These are phyloP conservation scores for Monosporozyma solicola DNA, from an alignment of 805 yeast genomes.

Conservation along the genomic window DNA sequence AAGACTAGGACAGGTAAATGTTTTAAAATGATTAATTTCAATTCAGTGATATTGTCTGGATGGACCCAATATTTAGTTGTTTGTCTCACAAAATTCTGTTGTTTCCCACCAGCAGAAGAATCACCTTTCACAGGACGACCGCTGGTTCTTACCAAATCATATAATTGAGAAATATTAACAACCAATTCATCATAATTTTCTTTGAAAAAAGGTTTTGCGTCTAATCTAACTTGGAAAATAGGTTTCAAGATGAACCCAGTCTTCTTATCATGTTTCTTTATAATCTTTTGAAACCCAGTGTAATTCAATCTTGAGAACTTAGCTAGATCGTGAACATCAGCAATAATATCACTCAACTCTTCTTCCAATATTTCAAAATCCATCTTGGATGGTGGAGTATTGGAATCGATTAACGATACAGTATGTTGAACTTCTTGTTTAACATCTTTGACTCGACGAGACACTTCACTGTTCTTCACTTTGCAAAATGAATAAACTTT, in stretches of 20 bases:
- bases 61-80: constrained; percentile 99
- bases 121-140: constrained; percentile 95
- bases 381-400: constrained; percentile 46
- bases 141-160: constrained; percentile 89
- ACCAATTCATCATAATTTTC: constrained; percentile 87
- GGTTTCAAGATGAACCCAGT: constrained; percentile 79
- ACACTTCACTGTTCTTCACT: constrained; percentile 78
- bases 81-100: constrained; percentile 96
- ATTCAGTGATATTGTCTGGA: constrained; percentile 94
- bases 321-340: constrained; percentile 94
- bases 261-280: constrained; percentile 92
- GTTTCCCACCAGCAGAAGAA: constrained; percentile 95
- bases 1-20: constrained; percentile 96
- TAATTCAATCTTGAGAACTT: constrained; percentile 89
- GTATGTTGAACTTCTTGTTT: constrained; percentile 65
- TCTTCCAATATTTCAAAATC: constrained; percentile 69
- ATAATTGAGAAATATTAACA: constrained; percentile 78
- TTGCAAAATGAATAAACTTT: constrained; percentile 88
- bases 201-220: constrained; percentile 91
- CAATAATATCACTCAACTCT: constrained; percentile 77
- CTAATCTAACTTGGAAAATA: constrained; percentile 84
- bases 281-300: constrained; percentile 93
- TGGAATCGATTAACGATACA: constrained; percentile 45
- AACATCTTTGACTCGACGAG: constrained; percentile 74
- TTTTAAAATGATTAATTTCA: constrained; percentile 83